These are phyloP conservation scores for Fraxinus excelsior DNA, from an alignment of 257 asterid genomes.

Conservation along the genomic window DNA sequence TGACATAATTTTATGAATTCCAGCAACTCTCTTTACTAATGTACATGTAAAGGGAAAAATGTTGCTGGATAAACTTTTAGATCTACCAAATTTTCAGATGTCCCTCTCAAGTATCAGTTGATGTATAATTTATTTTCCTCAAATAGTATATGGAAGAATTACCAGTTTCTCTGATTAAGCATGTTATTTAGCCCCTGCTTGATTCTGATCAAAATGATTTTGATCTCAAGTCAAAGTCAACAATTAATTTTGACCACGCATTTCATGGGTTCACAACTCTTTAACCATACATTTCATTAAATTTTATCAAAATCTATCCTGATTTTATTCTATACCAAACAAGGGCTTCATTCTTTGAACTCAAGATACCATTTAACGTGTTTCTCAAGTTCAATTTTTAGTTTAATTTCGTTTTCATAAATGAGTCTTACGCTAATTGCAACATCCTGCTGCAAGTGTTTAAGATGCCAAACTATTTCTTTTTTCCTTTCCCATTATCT, in stretches of 20 bases:
- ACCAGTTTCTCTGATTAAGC: background rate
- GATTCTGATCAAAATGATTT: no score
- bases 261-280: no score
- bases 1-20: background rate
- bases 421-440: background rate
- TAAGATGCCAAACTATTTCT: background rate
- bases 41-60: background rate
- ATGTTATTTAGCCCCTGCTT: background rate
- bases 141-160: background rate
- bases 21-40: background rate
- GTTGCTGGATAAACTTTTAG: background rate
- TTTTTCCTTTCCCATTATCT: background rate
- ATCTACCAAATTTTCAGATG: background rate
- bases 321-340: no score
- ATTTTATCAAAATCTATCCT: no score
- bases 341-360: background rate
- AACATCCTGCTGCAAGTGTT: background rate
- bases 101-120: background rate
- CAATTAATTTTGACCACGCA: no score
- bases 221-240: no score
- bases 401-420: background rate
- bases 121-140: background rate
- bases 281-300: no score
- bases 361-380: background rate
- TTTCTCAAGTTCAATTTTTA: background rate